Base-by-base conservation (phyloP, 768 basidiomycete genomes). In the Lepiota subincarnata region DNA sequence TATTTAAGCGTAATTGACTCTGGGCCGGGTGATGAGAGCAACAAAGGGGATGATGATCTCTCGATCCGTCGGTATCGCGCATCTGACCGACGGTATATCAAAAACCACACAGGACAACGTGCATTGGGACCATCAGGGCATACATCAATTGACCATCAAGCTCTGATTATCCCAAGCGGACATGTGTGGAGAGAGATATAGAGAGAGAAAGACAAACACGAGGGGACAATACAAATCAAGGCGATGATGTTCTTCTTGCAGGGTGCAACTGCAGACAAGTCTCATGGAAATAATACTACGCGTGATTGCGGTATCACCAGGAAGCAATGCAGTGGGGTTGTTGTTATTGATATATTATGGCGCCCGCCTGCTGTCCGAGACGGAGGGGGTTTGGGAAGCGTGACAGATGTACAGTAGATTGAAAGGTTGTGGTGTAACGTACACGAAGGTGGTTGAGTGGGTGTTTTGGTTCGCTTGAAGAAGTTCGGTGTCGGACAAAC, bases 51-150 rank as follows among this genome's bases (percentile, higher is more conserved):
- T 41, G 16, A 47, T 18, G 22, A 39, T 22, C 39, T 50, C 28
- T 41, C 39, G 50, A 50, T 42, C 50, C 50, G 50, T 50, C 50
- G 50, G 50, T 39, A 42, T 50, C 28, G 50, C 6, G 18, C 28
- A 20, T 19, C 20, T 8, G 50, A 35, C 50, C 50, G 50, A 42
- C 50, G 50, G 50, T 22, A 42, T 19, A 4, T 50, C 19, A 26
- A 50, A 26, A 41, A n/a, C n/a, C n/a, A n/a, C n/a, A n/a, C n/a
- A n/a, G n/a, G n/a, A n/a, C n/a, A n/a, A n/a, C n/a, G n/a, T n/a
- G n/a, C n/a, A n/a, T n/a, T n/a, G 20, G 6, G 46, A 24, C 34
- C 31, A 48, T 48, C 34, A n/a, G n/a, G n/a, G n/a, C n/a, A n/a
- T n/a, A n/a, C n/a, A n/a, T n/a, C n/a, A n/a, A n/a, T n/a, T 36